Percentiles rank a stretch among this genome's conserved stretches.
These are phyloP conservation scores for Cordyceps pruinosa DNA, from an alignment of 2,329 filamentous ascomycete genomes.

Conservation along the genomic window DNA sequence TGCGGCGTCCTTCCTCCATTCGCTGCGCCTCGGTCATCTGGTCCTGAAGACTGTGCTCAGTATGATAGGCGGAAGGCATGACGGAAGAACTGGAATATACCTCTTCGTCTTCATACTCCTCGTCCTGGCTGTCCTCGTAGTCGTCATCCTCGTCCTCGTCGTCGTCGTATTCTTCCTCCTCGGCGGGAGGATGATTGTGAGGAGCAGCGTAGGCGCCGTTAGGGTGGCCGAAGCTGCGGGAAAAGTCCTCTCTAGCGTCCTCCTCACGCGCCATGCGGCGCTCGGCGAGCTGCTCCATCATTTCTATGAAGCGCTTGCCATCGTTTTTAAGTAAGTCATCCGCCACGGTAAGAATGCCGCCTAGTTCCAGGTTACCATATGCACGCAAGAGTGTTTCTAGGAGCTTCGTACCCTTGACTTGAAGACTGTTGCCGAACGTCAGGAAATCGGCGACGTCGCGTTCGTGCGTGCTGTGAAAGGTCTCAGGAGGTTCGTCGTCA, in stretches of 20 bases:
- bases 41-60: constrained; percentile 58
- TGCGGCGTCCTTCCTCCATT: constrained; percentile 95
- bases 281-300: constrained; percentile 99
- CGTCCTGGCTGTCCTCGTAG: constrained; percentile 56
- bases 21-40: constrained; percentile 96
- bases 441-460: constrained; percentile 79
- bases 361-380: constrained; percentile 52
- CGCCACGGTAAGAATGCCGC: constrained; percentile 96
- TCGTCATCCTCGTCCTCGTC: constrained; percentile 48
- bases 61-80: constrained; percentile 34
- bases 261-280: constrained; percentile 95
- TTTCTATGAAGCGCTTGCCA: constrained; percentile 98
- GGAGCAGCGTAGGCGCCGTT: constrained; percentile 52
- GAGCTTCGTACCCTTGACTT: constrained; percentile 68
- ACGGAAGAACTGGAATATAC: constrained; percentile 44
- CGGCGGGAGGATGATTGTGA: constrained; percentile 70
- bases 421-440: constrained; percentile 94
- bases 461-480: constrained; percentile 58
- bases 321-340: constrained; percentile 98
- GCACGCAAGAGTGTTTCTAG: constrained; percentile 36
- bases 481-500: constrained; percentile 61
- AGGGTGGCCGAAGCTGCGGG: constrained; percentile 51
- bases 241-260: constrained; percentile 61
- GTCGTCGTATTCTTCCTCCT: constrained; percentile 67
- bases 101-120: constrained; percentile 69